Evolutionary conservation across 2,329 filamentous ascomycete genomes (phyloP), one percentile per base, ranked within the genome.

Genomic region (Byssoonygena ceratinophila): DNA sequence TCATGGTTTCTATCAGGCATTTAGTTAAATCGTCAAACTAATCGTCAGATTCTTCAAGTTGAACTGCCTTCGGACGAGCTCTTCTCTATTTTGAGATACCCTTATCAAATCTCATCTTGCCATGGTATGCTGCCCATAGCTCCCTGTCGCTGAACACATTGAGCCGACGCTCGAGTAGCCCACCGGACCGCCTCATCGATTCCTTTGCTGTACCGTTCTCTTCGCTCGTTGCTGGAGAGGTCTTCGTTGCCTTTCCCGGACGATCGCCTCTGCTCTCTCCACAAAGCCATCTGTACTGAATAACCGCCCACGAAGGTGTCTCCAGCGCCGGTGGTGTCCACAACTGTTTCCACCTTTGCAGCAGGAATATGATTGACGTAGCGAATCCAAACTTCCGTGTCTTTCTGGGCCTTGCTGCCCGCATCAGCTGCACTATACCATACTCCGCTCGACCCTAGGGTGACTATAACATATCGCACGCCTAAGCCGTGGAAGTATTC

Each of bases 221-320:
- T 58, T 59, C 66, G 67, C 57, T 71, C 68, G 14, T 61, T 61
- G 8, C 53, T 59, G 3, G 59, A 57, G n/a, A 70, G 43, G 48
- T 68, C 66, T 34, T 60, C 81, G 1, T 74, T 72, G 54, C 77
- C 77, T 41, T 85, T 68, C 27, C 73, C 69, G 45, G 74, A 73
- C 4, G 64, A 64, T 16, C 72, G 64, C 16, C 68, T 65, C 9
- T 64, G 63, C 11, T 71, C 65, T 23, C 67, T 68, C 54, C 69
- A 66, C 54, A 72, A 75, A 36, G 87, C 86, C 27, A 84, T 77
- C 53, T 82, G 79, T 23, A 92, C 79, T 2, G 87, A 85, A 66
- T 95, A 94, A 20, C 81, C 85, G 1, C 92, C 91, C 4, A 94
- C 87, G 70, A 96, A 96, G 0, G 91, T 96, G 67, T 97, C 91